These are phyloP conservation scores for Trichophyton simii DNA, from an alignment of 2,329 filamentous ascomycete species.

Conservation along the genomic window DNA sequence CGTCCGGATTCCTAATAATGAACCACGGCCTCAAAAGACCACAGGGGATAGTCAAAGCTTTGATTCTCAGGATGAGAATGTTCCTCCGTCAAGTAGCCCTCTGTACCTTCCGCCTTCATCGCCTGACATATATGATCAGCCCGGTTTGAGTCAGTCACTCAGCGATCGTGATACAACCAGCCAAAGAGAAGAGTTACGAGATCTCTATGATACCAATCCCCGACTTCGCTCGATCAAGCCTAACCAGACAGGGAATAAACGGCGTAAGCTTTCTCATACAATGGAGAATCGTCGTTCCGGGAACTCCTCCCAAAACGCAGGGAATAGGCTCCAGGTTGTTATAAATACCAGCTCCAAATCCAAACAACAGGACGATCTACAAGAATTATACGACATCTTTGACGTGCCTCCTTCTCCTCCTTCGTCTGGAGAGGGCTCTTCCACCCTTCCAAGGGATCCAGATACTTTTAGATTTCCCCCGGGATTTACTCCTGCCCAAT, in stretches of 20 bases:
- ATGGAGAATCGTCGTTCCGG: not conserved
- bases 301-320: not conserved
- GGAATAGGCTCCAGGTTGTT: not conserved
- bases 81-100: conserved; percentile 23
- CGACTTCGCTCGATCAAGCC: not conserved
- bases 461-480: conserved; percentile 28
- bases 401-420: conserved; percentile 32
- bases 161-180: not conserved
- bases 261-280: not conserved
- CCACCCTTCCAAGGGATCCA: conserved; percentile 12
- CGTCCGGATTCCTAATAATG: conserved; percentile 22
- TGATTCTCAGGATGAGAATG: conserved; percentile 23
- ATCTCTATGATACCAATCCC: not conserved
- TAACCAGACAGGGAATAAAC: not conserved
- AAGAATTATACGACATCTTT: conserved; percentile 15
- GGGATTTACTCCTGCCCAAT: conserved; percentile 21
- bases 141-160: not conserved
- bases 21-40: conserved; percentile 8
- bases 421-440: conserved; percentile 24
- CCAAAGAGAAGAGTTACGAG: not conserved
- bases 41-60: conserved; percentile 23
- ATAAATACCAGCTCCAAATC: not conserved
- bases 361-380: not conserved
- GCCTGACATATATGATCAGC: conserved; percentile 8
- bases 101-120: conserved; percentile 22